Base-by-base conservation (phyloP, 2,329 filamentous ascomycete genomes). In the Periconia digitata region DNA sequence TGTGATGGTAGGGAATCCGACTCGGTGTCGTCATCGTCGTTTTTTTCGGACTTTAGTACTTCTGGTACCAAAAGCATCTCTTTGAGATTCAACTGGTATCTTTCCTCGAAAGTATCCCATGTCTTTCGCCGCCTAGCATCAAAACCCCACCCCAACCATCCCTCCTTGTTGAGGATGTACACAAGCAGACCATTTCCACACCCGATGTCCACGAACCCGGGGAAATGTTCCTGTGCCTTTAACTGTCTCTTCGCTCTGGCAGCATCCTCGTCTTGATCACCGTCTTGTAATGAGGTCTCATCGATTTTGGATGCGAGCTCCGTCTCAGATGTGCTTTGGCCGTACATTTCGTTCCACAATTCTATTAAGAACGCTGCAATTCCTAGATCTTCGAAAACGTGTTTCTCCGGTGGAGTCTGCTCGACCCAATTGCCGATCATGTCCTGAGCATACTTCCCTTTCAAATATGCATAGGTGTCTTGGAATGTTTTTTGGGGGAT, bases 361-460 rank as follows among this genome's bases (percentile, higher is more conserved):
- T 96, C 92, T 21, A 97, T 89, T 43, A 97, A 76, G 62, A 96
- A 99, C 0, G 92, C 89, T 0, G 92, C 89, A 53, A 99, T 96
- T 3, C 85, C 82, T 17, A 99, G 74, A 66, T 97, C 92, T 67
- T 99, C 94, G 70, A 96, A 97, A 2, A 97, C 90, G 65, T 97
- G 92, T 69, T 97, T 99, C 15, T 78, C 77, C 0, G 92, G 89
- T 65, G 95, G 91, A 0, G 92, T 97, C 43, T 81, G 81, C 74
- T 97, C 94, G 13, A 85, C 85, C 94, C 92, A 99, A 1, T 72
- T 75, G n/a, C 82, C 72, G 13, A 91, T 86, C 12, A 99, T 74
- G 1, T 72, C 63, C 17, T 82, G 80, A 1, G 90, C 90, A 66
- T 97, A 91, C 59, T 82, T 87, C 44, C 82, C 76, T 72, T 97